These are phyloP conservation scores for Metschnikowia lachancei DNA, from an alignment of 805 yeast species.

Conservation along the genomic window DNA sequence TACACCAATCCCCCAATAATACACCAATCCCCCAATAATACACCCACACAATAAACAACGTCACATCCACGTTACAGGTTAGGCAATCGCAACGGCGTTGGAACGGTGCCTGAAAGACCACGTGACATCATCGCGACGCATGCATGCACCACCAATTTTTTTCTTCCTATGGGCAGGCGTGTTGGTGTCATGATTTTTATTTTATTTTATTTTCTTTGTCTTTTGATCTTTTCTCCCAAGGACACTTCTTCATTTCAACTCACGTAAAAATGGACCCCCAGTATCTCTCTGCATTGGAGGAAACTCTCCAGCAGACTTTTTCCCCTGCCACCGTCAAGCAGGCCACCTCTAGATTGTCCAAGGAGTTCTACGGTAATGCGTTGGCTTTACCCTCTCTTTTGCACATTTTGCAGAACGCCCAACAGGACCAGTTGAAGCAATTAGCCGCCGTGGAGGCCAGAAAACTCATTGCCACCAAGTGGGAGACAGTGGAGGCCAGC, in stretches of 20 bases:
- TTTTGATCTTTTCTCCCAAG: too few species aligned
- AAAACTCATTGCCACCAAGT: constrained; percentile 69
- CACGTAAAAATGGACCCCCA: constrained; percentile 58
- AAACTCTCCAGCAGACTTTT: constrained; percentile 71
- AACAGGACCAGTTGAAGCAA: constrained; percentile 73
- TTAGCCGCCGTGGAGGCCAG: constrained; percentile 96
- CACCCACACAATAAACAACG: too few species aligned
- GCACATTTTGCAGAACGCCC: constrained; percentile 71
- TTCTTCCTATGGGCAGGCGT: too few species aligned
- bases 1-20: too few species aligned
- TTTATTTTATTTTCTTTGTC: too few species aligned
- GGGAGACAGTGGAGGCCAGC: constrained; percentile 55
- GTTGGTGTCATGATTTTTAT: too few species aligned
- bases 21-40: too few species aligned
- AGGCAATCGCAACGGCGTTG: too few species aligned
- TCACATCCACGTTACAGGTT: too few species aligned
- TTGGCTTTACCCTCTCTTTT: constrained; percentile 77
- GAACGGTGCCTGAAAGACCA: too few species aligned
- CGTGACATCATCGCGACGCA: too few species aligned
- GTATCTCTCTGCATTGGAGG: constrained; percentile 68
- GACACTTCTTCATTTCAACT: constrained; percentile 1
- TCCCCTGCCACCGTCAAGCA: constrained; percentile 81
- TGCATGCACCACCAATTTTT: too few species aligned
- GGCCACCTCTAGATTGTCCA: constrained; percentile 72
- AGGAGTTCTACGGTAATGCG: constrained; percentile 70